Base-by-base conservation (phyloP, 805 yeast genomes). In the Kregervanrija fluxuum region DNA sequence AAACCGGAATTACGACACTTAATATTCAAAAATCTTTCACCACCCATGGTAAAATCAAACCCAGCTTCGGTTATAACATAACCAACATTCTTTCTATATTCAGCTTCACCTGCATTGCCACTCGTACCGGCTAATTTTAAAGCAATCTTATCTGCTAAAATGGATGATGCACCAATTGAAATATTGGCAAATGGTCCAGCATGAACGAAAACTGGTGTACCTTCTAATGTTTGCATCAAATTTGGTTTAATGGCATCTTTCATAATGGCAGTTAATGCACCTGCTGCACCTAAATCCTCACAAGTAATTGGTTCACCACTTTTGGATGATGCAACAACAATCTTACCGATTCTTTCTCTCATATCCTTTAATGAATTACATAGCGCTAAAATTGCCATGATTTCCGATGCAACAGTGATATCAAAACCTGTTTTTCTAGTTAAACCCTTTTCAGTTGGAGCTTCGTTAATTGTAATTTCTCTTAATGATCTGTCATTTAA, bases 181-280 rank as follows among this genome's bases (percentile, higher is more conserved):
- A 91, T 91, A 68, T 91, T 91, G 53, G 98, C 98, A 65, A 91
- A 91, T 30, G 98, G 98, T 51, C 98, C 98, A 35, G 97, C 97
- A 62, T 91, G 98, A 14, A 91, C 96, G 59, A 91, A 80, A 22
- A 91, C 98, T 5, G 98, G 98, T 8, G 97, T 90, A 48, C 98
- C 98, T 68, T 91, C 97, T 49, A 91, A 75, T 41, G 97, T 87
- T 68, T 91, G 98, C 98, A 91, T 91, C 62, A 91, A 67, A 63
- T 87, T 91, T 53, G 98, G 98, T 70, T 90, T 91, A 63, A 91
- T 82, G 17, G 98, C 96, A 62, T 91, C 98, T 69, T 89, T 91
- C 74, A 91, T 72, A 59, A 91, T 74, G 11, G 98, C 97, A 41
- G 97, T 84, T 50, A 91, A 69, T 13, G 98, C 98, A 59, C 98